phyloP scores from a whole-genome alignment of 768 basidiomycete species.

The Crucibulum laeve region DNA sequence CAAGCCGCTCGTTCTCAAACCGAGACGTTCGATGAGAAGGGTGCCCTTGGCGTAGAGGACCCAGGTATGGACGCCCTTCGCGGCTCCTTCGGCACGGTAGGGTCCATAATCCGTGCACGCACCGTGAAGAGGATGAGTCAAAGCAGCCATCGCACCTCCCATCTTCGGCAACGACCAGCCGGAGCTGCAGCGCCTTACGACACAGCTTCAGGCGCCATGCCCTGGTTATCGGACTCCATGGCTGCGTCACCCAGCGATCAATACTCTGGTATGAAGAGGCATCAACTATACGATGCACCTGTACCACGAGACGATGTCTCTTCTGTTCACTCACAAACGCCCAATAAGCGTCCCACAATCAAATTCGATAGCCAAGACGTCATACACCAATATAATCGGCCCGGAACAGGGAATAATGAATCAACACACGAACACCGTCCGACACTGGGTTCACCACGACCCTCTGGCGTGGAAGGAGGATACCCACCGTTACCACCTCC shows the following conservation, averaged over 20 bases:
- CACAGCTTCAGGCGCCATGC: slow-evolving; percentile 11
- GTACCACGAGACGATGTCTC: slow-evolving; percentile 48
- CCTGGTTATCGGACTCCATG: no score
- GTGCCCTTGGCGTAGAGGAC: slow-evolving; percentile 63
- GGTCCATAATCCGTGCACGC: slow-evolving; percentile 80
- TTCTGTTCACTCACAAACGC: slow-evolving; percentile 27
- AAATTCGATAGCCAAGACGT: slow-evolving; percentile 75
- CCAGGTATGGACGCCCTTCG: slow-evolving; percentile 91
- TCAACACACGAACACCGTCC: slow-evolving; percentile 47
- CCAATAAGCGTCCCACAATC: slow-evolving; percentile 53
- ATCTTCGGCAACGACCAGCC: slow-evolving; percentile 29
- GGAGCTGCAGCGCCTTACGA: slow-evolving; percentile 32
- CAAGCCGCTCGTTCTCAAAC: slow-evolving; percentile 77
- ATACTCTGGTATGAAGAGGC: slow-evolving; percentile 61
- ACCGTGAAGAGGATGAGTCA: slow-evolving; percentile 50
- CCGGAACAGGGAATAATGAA: slow-evolving; percentile 42
- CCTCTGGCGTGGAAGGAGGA: slow-evolving; percentile 11
- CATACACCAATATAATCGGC: slow-evolving; percentile 68
- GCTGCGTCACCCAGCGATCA: slow-evolving; percentile 18
- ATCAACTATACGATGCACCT: slow-evolving; percentile 87
- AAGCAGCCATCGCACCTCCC: slow-evolving; percentile 27
- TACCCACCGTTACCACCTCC: slow-evolving; percentile 30
- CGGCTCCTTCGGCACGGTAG: slow-evolving; percentile 87
- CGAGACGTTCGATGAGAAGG: slow-evolving; percentile 69
- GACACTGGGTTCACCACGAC: slow-evolving; percentile 27